Percentiles rank a stretch among this genome's conserved stretches.
Conservation (phyloP, 1,284 basidiomycete species). For the Cerioporus squamosus region DNA sequence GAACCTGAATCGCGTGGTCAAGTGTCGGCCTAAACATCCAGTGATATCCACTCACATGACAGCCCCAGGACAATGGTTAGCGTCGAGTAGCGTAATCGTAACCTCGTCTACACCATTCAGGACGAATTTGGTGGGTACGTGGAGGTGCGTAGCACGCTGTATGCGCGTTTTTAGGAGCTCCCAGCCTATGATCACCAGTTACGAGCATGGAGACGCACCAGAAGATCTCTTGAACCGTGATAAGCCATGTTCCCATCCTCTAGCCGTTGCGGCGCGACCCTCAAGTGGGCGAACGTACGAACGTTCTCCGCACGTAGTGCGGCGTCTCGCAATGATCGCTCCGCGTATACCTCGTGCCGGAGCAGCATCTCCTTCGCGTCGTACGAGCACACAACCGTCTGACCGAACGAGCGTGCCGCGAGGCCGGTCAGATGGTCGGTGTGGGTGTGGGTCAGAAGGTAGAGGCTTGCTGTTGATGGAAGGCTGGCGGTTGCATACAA, state of each 20-base stretch:
- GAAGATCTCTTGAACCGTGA: slow-evolving; percentile 61
- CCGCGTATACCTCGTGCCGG: slow-evolving; percentile 69
- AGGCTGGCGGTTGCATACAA: slow-evolving; percentile 29
- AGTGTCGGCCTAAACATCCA: background rate
- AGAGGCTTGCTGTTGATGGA: slow-evolving; percentile 57
- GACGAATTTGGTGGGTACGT: slow-evolving; percentile 67
- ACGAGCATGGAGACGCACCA: slow-evolving; percentile 47
- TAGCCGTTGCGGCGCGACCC: slow-evolving; percentile 51
- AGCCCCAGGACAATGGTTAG: slow-evolving; percentile 94
- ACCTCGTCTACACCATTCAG: slow-evolving; percentile 63
- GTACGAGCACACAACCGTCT: slow-evolving; percentile 71
- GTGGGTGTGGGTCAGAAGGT: slow-evolving; percentile 85
- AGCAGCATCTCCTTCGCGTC: slow-evolving; percentile 87
- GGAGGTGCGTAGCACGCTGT: slow-evolving; percentile 56
- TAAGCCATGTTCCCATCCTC: slow-evolving; percentile 53
- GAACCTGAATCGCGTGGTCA: slow-evolving; percentile 61
- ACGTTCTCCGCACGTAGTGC: slow-evolving; percentile 58
- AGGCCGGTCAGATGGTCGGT: slow-evolving; percentile 80
- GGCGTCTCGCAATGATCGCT: slow-evolving; percentile 58
- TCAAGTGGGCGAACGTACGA: slow-evolving; percentile 72
- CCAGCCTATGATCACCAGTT: background rate
- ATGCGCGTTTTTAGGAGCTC: background rate
- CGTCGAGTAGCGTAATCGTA: slow-evolving; percentile 82
- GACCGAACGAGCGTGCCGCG: slow-evolving; percentile 68
- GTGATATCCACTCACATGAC: slow-evolving; percentile 70